Evolutionary conservation across 2,329 filamentous ascomycete genomes (phyloP).

Genomic region (Botrytis fabae): DNA sequence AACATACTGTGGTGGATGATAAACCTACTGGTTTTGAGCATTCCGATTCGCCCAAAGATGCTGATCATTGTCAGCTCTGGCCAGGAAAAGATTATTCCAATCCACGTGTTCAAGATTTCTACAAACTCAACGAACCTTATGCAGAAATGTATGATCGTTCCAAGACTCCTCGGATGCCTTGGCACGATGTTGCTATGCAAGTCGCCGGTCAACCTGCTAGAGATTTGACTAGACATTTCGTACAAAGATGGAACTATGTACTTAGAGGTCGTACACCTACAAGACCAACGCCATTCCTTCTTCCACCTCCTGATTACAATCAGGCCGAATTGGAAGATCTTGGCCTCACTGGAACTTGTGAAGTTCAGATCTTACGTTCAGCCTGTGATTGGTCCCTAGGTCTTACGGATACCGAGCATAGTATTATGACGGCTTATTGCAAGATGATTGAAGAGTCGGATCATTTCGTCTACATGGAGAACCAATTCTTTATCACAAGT

Average conservation of each 20-base stretch:
- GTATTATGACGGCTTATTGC: conserved; percentile 93
- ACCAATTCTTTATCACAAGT: conserved; percentile 96
- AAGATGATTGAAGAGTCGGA: conserved; percentile 94
- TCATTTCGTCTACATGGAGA: conserved; percentile 98
- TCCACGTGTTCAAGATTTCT: conserved; percentile 92
- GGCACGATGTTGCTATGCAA: conserved; percentile 98
- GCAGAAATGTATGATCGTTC: conserved; percentile 98
- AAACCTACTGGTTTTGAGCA: conserved; percentile 93
- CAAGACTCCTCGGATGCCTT: conserved; percentile 90
- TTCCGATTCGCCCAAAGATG: conserved; percentile 74
- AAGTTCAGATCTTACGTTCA: conserved; percentile 92
- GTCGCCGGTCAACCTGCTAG: conserved; percentile 93
- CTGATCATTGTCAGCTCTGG: conserved; percentile 93
- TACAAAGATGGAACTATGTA: conserved; percentile 97
- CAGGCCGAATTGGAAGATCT: conserved; percentile 81
- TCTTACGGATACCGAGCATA: conserved; percentile 83
- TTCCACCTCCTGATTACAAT: conserved; percentile 91
- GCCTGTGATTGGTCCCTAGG: conserved; percentile 91
- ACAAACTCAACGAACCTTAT: conserved; percentile 87
- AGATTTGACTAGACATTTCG: conserved; percentile 92
- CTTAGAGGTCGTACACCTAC: conserved; percentile 90
- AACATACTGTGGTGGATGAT: conserved; percentile 87
- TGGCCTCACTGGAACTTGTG: conserved; percentile 89
- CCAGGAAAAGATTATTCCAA: conserved; percentile 99
- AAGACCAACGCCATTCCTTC: conserved; percentile 85